These are phyloP conservation scores for Globisporangium emineosum DNA, from an alignment of 352 stramenopile genomes.

Conservation along the genomic window DNA sequence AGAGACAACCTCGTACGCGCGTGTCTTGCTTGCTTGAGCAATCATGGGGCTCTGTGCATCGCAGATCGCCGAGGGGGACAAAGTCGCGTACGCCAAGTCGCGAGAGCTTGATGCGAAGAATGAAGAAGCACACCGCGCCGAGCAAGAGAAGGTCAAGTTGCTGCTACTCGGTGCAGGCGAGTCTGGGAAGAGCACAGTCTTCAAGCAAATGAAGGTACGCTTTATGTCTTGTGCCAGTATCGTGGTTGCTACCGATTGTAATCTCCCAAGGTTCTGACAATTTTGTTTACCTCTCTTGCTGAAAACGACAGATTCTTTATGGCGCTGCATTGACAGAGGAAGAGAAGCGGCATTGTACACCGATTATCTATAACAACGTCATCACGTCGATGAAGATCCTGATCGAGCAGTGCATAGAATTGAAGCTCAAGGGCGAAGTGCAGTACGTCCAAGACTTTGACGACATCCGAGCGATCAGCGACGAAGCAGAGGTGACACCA, in stretches of 20 bases:
- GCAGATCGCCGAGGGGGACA: conserved; percentile 55
- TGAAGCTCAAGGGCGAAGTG: conserved; percentile 80
- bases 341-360: conserved; percentile 83
- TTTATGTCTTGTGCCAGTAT: background rate
- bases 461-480: conserved; percentile 71
- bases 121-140: conserved; percentile 68
- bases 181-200: conserved; percentile 94
- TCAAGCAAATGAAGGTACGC: conserved; percentile 90
- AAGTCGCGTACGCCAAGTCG: conserved; percentile 62
- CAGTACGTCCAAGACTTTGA: conserved; percentile 77
- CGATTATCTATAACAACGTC: conserved; percentile 91
- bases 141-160: conserved; percentile 95
- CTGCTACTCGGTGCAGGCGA: conserved; percentile 93
- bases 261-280: background rate
- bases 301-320: conserved; percentile 68
- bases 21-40: conserved; percentile 8
- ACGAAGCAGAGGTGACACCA: conserved; percentile 88
- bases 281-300: conserved; percentile 11
- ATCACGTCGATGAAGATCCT: conserved; percentile 91
- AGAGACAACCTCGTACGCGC: background rate
- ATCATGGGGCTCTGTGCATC: conserved; percentile 72
- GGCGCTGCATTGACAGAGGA: conserved; percentile 81
- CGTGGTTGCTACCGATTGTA: background rate
- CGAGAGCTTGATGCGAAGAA: conserved; percentile 78
- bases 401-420: conserved; percentile 81